Evolutionary conservation across 768 basidiomycete genomes (phyloP), one percentile per base, ranked within the genome.

Genomic region (Tulasnella sp.): DNA sequence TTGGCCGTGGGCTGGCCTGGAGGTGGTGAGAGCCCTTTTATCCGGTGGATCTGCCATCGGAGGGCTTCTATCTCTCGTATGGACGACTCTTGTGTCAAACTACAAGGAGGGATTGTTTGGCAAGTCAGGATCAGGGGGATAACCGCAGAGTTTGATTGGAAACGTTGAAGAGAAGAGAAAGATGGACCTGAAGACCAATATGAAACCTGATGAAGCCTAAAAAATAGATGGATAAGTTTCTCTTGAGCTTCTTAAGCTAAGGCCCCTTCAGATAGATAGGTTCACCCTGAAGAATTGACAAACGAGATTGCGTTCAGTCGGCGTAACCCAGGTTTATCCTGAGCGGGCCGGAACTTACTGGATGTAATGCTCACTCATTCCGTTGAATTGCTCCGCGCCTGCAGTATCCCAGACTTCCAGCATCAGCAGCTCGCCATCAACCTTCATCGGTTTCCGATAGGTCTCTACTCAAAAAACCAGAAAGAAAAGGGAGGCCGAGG

Each of bases 1-100:
- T 38, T 17, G 49, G 21, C n/a, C 19, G 55, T n/a, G 49, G 19
- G 19, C 29, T 29, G 57, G 34, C 61, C 66, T 63, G 85, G 84
- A 24, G 71, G 41, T 45, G 56, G 45, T 42, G 34, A 48, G 25
- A 60, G 48, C 51, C 84, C 84, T 72, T 87, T 89, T 63, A 90
- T 81, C 48, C 85, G 80, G 59, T 82, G 79, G 59, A 92, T 91
- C 65, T 86, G 87, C 65, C 87, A 85, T 52, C 88, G 81, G 42
- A 91, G 76, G 66, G 77, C 80, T 58, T 88, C 85, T 22, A 92
- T 79, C 68, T 92, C 89, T 65, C 80, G 81, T 53, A 92, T 74
- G 63, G 82, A 87, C 49, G 84, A 79, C 71, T 91, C 86, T 67
- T 90, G 84, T 0, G 84, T 89, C 60, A 92, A 70, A 68, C 89